Evolutionary conservation across 371 early-diverging fungal species (phyloP).

Genomic region (Encephalitozoon hellem): DNA sequence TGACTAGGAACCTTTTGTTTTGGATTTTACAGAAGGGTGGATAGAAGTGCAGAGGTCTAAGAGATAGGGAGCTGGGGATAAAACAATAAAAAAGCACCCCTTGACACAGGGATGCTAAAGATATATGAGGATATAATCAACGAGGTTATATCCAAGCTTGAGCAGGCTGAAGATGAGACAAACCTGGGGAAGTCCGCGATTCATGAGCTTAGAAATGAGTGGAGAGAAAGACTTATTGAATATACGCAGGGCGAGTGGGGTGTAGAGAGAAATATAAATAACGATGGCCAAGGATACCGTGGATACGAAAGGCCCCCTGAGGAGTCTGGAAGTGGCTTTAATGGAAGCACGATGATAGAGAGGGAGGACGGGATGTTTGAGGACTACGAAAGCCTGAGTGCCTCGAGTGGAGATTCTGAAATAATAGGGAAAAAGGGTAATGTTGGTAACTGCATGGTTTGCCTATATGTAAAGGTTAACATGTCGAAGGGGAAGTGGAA

Average conservation of each 20-base stretch:
- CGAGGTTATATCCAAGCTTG: slow-evolving; percentile 43
- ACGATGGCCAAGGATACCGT: not conserved
- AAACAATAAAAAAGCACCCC: slow-evolving; percentile 19
- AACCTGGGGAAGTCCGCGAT: slow-evolving; percentile 35
- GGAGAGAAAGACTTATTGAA: slow-evolving; percentile 50
- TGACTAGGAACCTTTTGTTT: not conserved
- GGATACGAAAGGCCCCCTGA: not conserved
- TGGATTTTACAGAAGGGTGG: not conserved
- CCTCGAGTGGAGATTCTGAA: slow-evolving; percentile 11
- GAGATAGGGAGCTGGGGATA: not conserved
- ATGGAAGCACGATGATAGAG: not conserved
- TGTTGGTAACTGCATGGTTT: slow-evolving; percentile 56
- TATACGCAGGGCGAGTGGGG: slow-evolving; percentile 25
- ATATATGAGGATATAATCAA: slow-evolving; percentile 53
- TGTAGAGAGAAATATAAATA: not conserved
- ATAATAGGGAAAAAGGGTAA: slow-evolving; percentile 39
- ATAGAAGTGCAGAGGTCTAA: not conserved
- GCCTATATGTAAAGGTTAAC: slow-evolving; percentile 60
- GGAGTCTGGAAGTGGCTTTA: not conserved
- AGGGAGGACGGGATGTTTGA: not conserved
- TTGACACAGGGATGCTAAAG: slow-evolving; percentile 46
- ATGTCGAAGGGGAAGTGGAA: slow-evolving; percentile 60
- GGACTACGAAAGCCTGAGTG: not conserved
- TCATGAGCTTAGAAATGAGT: slow-evolving; percentile 49
- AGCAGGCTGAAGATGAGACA: slow-evolving; percentile 23